Base-by-base conservation (phyloP, 2,329 filamentous ascomycete species). In the Shiraia sp. region DNA sequence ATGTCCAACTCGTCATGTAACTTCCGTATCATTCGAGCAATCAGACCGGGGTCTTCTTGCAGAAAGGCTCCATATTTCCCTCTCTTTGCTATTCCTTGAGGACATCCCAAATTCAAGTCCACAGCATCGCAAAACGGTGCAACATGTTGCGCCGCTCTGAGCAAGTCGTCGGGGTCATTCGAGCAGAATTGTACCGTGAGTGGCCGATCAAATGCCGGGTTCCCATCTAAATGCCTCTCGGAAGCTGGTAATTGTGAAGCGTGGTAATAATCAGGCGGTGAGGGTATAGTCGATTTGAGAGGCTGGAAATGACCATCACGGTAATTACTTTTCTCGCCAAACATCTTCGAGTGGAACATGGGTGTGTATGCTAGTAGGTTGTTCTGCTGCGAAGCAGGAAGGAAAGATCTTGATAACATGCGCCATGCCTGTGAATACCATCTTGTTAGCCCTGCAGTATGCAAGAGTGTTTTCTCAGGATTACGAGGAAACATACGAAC, bases 171-270 rank as follows among this genome's bases (percentile, higher is more conserved):
- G 0, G 90, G 82, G 46, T 93, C 85, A 69, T 93, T 95, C 49
- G 90, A 88, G 76, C 93, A 99, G 71, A 99, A 99, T 64, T 99
- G 93, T 3, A 96, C 92, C 58, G 96, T 90, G 8, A 97, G 82
- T 0, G 93, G 93, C 5, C 93, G 81, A 70, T 99, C 93, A 45
- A 90, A 76, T 10, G 77, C 63, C 0, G 90, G 87, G 69, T 96
- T 92, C 30, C 93, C 93, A 71, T 99, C 93, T 17, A 97, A 84
- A 49, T 66, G 53, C 16, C 53, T 52, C 8, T 65, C 59, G 6
- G 47, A 51, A 1, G 56, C 42, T 0, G 59, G 51, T 5, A 69
- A 38, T 38, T 66, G 59, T 13, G 57, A 47, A 57, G 66, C 25
- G 50, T 72, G 57, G 34, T 68, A 62, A 46, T 63, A 32, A 47